These are phyloP conservation scores for Phyllosticta citriasiana DNA, from an alignment of 2,329 filamentous ascomycete genomes.

Conservation along the genomic window DNA sequence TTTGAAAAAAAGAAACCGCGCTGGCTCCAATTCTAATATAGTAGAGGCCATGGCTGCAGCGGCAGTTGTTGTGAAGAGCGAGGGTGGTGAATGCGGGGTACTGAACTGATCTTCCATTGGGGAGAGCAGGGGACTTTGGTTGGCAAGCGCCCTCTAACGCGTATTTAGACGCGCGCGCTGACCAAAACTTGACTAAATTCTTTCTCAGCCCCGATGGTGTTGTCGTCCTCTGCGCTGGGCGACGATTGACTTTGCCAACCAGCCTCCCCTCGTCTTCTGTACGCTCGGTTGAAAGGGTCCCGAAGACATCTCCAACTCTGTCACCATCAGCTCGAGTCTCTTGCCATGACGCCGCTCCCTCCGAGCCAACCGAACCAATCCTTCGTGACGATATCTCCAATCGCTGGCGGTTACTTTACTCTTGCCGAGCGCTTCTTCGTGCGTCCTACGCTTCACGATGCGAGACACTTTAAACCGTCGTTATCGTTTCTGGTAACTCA, in stretches of 20 bases:
- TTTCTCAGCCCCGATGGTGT: not conserved
- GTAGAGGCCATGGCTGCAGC: not conserved
- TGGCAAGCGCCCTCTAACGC: not conserved
- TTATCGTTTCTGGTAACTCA: constrained; percentile 45
- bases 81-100: not conserved
- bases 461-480: constrained; percentile 41
- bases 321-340: not conserved
- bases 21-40: not conserved
- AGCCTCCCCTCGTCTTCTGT: not conserved
- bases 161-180: not conserved
- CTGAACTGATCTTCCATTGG: not conserved
- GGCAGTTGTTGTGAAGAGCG: constrained; percentile 4
- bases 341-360: constrained; percentile 14
- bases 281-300: not conserved
- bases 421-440: constrained; percentile 40
- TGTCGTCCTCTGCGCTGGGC: too few relatives aligned
- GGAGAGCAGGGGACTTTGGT: not conserved
- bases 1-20: not conserved
- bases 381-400: constrained; percentile 23
- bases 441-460: constrained; percentile 32
- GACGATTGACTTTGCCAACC: not conserved
- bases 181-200: not conserved
- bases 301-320: not conserved
- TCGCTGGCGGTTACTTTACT: constrained; percentile 31
- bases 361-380: constrained; percentile 16